Percentiles rank a stretch among this genome's conserved stretches.
Evolutionary conservation across 345 rosid species (phyloP).

Genomic region (Crucihimalaya himalaica): DNA sequence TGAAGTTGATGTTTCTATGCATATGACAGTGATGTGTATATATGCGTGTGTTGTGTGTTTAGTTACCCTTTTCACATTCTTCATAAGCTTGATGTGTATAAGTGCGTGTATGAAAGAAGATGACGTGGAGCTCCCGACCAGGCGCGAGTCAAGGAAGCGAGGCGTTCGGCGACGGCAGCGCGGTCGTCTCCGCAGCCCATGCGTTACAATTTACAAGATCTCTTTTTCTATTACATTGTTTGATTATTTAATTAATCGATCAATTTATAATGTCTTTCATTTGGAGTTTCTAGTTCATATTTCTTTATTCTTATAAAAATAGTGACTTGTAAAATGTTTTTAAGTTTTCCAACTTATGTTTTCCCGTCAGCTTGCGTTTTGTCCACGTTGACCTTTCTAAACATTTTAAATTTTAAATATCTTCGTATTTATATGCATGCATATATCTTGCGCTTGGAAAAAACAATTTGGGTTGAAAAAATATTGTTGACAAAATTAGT

Average conservation of each 20-base stretch:
- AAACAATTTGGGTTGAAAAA: background rate
- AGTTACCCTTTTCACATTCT: background rate
- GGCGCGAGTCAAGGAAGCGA: constrained; percentile 63
- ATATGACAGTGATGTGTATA: background rate
- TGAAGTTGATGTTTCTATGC: background rate
- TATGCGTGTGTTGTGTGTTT: too few species aligned
- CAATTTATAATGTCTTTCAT: background rate
- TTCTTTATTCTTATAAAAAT: background rate
- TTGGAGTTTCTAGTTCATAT: background rate
- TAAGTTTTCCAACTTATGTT: constrained; percentile 11
- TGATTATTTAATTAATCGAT: constrained; percentile 2
- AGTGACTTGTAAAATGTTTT: background rate
- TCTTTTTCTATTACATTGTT: constrained; percentile 17
- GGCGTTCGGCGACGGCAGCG: constrained; percentile 81
- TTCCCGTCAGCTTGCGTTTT: constrained; percentile 16
- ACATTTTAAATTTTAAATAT: background rate
- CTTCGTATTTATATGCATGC: background rate
- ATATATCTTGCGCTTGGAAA: background rate
- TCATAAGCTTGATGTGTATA: background rate
- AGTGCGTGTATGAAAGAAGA: background rate
- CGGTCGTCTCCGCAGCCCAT: constrained; percentile 59
- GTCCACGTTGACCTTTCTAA: constrained; percentile 23
- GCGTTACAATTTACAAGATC: constrained; percentile 69
- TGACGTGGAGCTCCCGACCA: constrained; percentile 51
- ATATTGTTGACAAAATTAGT: background rate